Conservation (phyloP, 2,329 filamentous ascomycete species). For the Purpureocillium lavendulum region DNA sequence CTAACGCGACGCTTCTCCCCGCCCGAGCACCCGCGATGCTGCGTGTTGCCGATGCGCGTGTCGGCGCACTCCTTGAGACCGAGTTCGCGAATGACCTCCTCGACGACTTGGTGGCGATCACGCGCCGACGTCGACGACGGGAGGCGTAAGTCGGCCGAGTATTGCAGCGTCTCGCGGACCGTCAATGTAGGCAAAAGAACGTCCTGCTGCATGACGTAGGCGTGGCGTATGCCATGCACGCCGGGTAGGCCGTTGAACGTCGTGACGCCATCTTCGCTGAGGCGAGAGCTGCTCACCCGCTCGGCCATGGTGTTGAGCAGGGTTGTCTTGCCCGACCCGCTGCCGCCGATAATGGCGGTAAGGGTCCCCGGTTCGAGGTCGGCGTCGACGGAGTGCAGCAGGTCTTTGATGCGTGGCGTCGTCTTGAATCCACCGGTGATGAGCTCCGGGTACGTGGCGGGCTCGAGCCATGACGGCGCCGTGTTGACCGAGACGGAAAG, state of each 20-base stretch:
- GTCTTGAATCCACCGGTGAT: constrained; percentile 28
- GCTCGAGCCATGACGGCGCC: constrained; percentile 43
- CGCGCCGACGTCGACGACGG: constrained; percentile 51
- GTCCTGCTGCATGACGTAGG: constrained; percentile 73
- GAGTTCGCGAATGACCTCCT: constrained; percentile 68
- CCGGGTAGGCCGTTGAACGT: constrained; percentile 53
- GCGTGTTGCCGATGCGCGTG: constrained; percentile 62
- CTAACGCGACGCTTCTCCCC: constrained; percentile 71
- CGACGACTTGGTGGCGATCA: constrained; percentile 56
- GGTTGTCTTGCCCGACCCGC: constrained; percentile 66
- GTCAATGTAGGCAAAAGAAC: constrained; percentile 65
- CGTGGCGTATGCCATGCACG: constrained; percentile 47
- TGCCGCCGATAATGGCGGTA: constrained; percentile 68
- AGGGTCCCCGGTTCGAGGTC: constrained; percentile 57
- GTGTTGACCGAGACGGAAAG: constrained; percentile 50
- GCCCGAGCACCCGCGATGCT: constrained; percentile 68
- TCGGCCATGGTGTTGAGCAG: constrained; percentile 64
- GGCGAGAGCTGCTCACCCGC: constrained; percentile 48
- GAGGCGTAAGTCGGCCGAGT: constrained; percentile 63
- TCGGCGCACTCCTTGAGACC: constrained; percentile 71
- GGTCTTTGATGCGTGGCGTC: constrained; percentile 33
- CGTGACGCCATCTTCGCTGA: constrained; percentile 43
- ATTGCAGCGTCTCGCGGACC: constrained; percentile 65
- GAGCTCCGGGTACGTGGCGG: constrained; percentile 34
- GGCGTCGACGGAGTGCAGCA: constrained; percentile 57